Conservation (phyloP, 176 grass and related monocot species). For the Carex parvula region DNA sequence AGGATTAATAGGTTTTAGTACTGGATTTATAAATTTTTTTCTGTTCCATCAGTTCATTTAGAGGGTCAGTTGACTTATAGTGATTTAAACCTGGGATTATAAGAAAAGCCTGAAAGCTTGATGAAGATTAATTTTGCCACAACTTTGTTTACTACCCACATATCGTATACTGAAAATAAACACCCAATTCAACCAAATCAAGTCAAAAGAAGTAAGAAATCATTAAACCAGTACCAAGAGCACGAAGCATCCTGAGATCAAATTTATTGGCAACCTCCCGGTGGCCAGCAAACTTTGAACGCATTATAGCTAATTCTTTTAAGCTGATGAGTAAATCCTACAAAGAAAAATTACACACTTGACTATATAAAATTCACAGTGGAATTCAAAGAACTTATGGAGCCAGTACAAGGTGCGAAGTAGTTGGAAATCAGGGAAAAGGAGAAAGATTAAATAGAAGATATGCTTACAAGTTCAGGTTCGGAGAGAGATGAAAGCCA, state of each 20-base stretch:
- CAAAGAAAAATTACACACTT: neutral
- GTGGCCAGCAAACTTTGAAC: slow-evolving; percentile 26
- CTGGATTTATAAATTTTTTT: neutral
- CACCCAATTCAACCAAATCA: neutral
- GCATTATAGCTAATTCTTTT: slow-evolving; percentile 32
- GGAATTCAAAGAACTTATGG: neutral
- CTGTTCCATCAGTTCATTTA: neutral
- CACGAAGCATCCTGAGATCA: slow-evolving; percentile 42
- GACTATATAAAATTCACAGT: neutral
- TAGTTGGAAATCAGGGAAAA: neutral
- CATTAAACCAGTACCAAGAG: slow-evolving; percentile 38
- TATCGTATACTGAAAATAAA: neutral
- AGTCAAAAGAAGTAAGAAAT: neutral
- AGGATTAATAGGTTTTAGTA: neutral
- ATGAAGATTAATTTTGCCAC: neutral
- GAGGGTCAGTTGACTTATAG: neutral
- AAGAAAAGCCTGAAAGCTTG: neutral
- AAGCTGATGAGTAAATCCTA: slow-evolving; percentile 54
- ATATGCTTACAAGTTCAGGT: slow-evolving; percentile 42
- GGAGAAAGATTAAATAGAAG: neutral
- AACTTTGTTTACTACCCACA: neutral
- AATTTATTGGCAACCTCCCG: slow-evolving; percentile 37
- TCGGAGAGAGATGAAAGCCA: slow-evolving; percentile 59
- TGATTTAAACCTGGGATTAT: neutral
- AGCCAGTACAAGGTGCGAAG: neutral